Conservation (phyloP, 495 filamentous ascomycete species). For the Aspergillus biplanus region DNA sequence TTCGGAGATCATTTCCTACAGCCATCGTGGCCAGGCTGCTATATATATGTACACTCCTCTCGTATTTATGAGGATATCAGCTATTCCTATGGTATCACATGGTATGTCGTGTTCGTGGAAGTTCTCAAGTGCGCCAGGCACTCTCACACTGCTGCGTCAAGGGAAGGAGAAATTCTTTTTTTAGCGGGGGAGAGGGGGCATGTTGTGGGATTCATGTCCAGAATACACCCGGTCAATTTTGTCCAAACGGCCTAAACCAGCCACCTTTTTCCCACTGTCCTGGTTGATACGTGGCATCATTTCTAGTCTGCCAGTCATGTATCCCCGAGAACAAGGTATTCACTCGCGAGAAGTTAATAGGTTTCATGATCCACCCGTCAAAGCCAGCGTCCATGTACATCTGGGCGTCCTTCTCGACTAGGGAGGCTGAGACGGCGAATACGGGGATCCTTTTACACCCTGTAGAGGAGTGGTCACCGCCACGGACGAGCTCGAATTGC, state of each 20-base stretch:
- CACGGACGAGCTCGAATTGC: constrained; percentile 57
- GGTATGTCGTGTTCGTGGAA: too few relatives aligned
- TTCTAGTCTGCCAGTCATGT: constrained; percentile 49
- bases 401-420: constrained; percentile 69
- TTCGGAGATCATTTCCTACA: too few relatives aligned
- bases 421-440: constrained; percentile 87
- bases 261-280: constrained; percentile 74
- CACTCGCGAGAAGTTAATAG: constrained; percentile 69
- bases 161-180: too few relatives aligned
- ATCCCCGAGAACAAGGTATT: constrained; percentile 62
- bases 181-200: too few relatives aligned
- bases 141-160: too few relatives aligned
- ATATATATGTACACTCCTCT: background rate
- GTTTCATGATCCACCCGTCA: constrained; percentile 88
- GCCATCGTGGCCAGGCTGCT: too few relatives aligned
- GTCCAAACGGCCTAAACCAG: constrained; percentile 54
- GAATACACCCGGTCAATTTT: background rate
- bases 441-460: constrained; percentile 60
- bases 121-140: too few relatives aligned
- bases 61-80: too few relatives aligned
- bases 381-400: constrained; percentile 82
- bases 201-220: background rate
- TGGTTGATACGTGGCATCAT: constrained; percentile 55
- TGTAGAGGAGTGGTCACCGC: constrained; percentile 36
- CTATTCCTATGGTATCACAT: too few relatives aligned